Evolutionary conservation across 1,139 yeast genomes (phyloP).

Genomic region (Arxiozyma slooffiae): DNA sequence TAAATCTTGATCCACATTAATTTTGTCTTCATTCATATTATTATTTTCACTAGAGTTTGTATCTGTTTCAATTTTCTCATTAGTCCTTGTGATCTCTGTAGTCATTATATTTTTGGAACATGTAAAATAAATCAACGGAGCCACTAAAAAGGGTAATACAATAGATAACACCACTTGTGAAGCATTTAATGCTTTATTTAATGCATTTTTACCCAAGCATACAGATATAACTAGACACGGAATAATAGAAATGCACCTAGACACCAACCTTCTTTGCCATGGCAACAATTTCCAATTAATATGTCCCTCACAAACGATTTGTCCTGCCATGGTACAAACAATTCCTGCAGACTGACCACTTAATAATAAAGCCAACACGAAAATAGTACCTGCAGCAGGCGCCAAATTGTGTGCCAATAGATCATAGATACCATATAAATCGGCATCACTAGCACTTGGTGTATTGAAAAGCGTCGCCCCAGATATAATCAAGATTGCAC

Average conservation of each 20-base stretch:
- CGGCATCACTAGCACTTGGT: conserved; percentile 60
- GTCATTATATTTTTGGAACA: conserved; percentile 54
- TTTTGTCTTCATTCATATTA: conserved; percentile 5
- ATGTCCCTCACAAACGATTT: conserved; percentile 76
- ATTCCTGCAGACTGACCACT: conserved; percentile 81
- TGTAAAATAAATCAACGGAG: conserved; percentile 70
- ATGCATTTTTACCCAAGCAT: conserved; percentile 55
- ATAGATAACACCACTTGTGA: conserved; percentile 70
- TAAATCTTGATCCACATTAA: neutral
- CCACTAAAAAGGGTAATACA: conserved; percentile 62
- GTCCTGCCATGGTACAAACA: conserved; percentile 82
- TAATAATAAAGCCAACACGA: conserved; percentile 63
- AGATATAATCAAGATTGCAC: conserved; percentile 66
- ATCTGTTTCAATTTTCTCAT: conserved; percentile 1
- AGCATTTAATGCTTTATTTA: conserved; percentile 56
- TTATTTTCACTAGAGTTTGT: conserved; percentile 7
- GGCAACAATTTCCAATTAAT: conserved; percentile 66
- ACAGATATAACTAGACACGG: conserved; percentile 54
- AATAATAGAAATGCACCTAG: conserved; percentile 59
- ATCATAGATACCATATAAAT: conserved; percentile 58
- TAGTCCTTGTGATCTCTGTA: conserved; percentile 31
- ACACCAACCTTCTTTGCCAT: conserved; percentile 64
- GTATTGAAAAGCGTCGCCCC: conserved; percentile 64
- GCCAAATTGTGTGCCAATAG: conserved; percentile 49
- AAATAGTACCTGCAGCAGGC: conserved; percentile 66